These are phyloP conservation scores for Penicillium nordicum DNA, from an alignment of 2,329 filamentous ascomycete genomes.

Conservation along the genomic window DNA sequence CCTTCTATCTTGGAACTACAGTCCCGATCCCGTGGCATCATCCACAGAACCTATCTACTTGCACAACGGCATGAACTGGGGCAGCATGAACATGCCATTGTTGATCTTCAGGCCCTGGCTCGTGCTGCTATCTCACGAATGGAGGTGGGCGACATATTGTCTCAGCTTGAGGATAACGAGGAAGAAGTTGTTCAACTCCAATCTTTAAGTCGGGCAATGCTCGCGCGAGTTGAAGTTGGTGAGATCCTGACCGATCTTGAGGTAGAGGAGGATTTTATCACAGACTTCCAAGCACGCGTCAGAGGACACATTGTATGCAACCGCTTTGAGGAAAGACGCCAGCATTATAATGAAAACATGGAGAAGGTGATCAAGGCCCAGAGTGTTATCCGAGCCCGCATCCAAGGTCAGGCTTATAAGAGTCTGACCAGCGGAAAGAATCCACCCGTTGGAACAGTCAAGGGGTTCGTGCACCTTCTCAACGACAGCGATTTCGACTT, in stretches of 20 bases:
- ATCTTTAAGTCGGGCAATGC: conserved; percentile 71
- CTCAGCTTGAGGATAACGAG: conserved; percentile 66
- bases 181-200: conserved; percentile 69
- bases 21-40: conserved; percentile 47
- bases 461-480: conserved; percentile 94
- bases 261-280: conserved; percentile 73
- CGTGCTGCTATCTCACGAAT: conserved; percentile 43
- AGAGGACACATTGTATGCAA: conserved; percentile 71
- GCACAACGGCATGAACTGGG: conserved; percentile 32
- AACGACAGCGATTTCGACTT: conserved; percentile 99
- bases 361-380: conserved; percentile 98
- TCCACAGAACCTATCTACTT: conserved; percentile 33
- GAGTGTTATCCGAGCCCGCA: conserved; percentile 89
- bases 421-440: conserved; percentile 94
- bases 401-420: conserved; percentile 97
- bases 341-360: conserved; percentile 94
- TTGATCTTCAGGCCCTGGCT: conserved; percentile 39
- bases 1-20: conserved; percentile 49
- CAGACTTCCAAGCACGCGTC: conserved; percentile 70
- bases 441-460: conserved; percentile 91
- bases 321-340: conserved; percentile 77
- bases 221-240: conserved; percentile 71
- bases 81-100: conserved; percentile 30
- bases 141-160: conserved; percentile 54
- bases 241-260: conserved; percentile 73